phyloP scores from a whole-genome alignment of 2,329 filamentous ascomycete species.

The Onygenales sp. region DNA sequence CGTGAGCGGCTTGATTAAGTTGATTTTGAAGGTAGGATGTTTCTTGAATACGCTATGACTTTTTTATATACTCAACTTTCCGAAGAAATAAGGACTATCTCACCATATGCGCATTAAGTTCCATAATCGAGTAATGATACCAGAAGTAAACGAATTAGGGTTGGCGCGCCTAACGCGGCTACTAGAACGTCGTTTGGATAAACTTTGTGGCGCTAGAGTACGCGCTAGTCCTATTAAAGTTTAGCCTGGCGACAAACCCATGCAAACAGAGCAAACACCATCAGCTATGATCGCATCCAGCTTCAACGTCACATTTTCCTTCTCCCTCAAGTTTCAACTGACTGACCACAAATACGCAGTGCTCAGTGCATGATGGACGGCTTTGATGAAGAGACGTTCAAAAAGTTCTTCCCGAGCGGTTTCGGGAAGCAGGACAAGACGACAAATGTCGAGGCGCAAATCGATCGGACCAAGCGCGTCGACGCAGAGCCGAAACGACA shows the following conservation, averaged over 20 bases:
- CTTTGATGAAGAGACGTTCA: slow-evolving; percentile 38
- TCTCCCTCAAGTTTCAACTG: neutral
- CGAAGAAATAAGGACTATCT: no score
- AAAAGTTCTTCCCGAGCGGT: slow-evolving; percentile 62
- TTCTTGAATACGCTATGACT: no score
- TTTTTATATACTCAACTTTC: no score
- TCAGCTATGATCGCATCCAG: neutral
- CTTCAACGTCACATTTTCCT: neutral
- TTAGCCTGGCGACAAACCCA: neutral
- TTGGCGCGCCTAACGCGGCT: neutral
- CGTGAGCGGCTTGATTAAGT: no score
- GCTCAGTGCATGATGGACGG: slow-evolving; percentile 24
- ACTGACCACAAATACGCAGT: neutral
- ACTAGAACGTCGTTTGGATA: neutral
- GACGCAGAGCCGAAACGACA: slow-evolving; percentile 23
- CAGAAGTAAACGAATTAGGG: no score
- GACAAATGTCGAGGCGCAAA: slow-evolving; percentile 67
- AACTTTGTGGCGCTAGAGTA: neutral
- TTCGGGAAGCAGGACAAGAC: slow-evolving; percentile 76
- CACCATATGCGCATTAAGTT: no score
- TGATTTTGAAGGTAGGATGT: no score
- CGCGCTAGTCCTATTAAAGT: neutral
- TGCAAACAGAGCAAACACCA: neutral
- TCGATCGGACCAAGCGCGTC: slow-evolving; percentile 64
- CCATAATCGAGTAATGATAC: no score